Evolutionary conservation across 202 grass and related monocot species (phyloP).

Genomic region (Miscanthus sacchariflorus): DNA sequence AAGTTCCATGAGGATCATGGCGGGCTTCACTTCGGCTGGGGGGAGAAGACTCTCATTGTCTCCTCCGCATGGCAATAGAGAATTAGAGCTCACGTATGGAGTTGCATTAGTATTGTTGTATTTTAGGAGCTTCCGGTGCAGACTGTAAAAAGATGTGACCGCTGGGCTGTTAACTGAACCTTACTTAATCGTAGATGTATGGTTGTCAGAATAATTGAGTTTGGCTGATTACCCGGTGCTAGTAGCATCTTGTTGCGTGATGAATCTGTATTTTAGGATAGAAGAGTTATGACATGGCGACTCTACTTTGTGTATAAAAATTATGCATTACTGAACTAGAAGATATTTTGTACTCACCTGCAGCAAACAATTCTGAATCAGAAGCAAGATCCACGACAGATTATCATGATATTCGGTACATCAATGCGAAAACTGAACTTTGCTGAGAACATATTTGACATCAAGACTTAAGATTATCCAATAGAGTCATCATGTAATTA

Average conservation of each 20-base stretch:
- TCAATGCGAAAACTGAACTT: background rate
- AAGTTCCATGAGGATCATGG: conserved; percentile 77
- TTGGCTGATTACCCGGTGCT: conserved; percentile 35
- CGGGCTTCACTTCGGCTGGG: conserved; percentile 92
- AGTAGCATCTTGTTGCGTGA: conserved; percentile 39
- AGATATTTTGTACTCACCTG: background rate
- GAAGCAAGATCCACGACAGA: background rate
- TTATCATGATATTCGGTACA: background rate
- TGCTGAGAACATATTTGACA: background rate
- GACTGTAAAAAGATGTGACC: conserved; percentile 54
- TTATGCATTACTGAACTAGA: background rate
- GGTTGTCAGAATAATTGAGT: conserved; percentile 59
- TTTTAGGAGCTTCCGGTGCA: conserved; percentile 59
- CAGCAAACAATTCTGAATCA: background rate
- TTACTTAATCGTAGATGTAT: conserved; percentile 53
- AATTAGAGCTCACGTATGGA: conserved; percentile 48
- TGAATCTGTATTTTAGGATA: conserved; percentile 50
- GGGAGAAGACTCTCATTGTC: conserved; percentile 84
- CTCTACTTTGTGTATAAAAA: conserved; percentile 49
- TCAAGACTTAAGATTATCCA: background rate
- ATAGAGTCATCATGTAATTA: conserved; percentile 11
- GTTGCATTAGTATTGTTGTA: conserved; percentile 47
- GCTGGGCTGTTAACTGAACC: conserved; percentile 40
- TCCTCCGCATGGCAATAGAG: conserved; percentile 87
- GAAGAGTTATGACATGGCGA: conserved; percentile 34